Percentiles rank a stretch among this genome's conserved stretches.
These are phyloP conservation scores for Petunia hybrid DNA, from an alignment of 305 asterid genomes.

Conservation along the genomic window DNA sequence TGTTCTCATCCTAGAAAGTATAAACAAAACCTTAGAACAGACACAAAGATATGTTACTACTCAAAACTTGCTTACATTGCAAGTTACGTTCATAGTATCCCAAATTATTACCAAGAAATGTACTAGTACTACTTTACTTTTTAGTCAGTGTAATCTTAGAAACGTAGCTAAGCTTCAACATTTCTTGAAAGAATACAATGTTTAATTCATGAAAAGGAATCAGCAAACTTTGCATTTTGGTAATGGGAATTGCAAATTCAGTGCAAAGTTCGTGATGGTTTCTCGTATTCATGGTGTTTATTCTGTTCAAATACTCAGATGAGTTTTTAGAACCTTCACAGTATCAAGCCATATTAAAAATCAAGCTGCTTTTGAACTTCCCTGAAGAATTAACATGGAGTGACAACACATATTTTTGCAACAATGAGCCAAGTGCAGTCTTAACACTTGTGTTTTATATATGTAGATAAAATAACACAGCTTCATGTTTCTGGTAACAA, in stretches of 20 bases:
- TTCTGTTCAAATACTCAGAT: constrained; percentile 49
- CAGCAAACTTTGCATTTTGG: background rate
- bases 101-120: constrained; percentile 21
- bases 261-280: constrained; percentile 21
- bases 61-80: background rate
- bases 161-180: background rate
- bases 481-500: constrained; percentile 67
- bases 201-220: background rate
- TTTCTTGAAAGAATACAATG: background rate
- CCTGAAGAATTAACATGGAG: constrained; percentile 61
- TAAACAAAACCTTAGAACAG: background rate
- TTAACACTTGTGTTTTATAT: constrained; percentile 69
- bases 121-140: background rate
- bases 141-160: background rate
- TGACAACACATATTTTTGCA: constrained; percentile 69
- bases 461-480: constrained; percentile 78
- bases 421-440: constrained; percentile 54
- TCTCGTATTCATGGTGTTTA: constrained; percentile 38
- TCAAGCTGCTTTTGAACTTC: constrained; percentile 69
- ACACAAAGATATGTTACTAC: background rate
- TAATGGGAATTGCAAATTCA: constrained; percentile 1
- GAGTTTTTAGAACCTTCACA: constrained; percentile 62
- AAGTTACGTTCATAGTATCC: background rate
- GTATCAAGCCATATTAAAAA: constrained; percentile 56
- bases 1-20: background rate